phyloP scores from a whole-genome alignment of 257 asterid species.

The Penstemon barbatus region DNA sequence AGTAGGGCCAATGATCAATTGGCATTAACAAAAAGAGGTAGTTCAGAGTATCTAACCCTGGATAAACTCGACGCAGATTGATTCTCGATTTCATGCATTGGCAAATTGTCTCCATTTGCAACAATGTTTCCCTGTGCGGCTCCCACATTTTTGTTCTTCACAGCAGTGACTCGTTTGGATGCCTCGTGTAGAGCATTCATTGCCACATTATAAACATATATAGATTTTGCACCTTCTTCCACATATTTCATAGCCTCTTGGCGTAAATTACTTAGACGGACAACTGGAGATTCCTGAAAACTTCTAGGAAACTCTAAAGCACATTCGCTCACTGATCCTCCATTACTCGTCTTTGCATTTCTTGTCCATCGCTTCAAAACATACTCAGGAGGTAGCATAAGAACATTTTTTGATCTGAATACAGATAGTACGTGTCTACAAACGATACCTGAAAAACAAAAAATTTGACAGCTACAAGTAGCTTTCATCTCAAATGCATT shows the following conservation, averaged over 20 bases:
- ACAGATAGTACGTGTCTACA: constrained; percentile 86
- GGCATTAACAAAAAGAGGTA: constrained; percentile 13
- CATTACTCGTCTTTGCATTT: constrained; percentile 56
- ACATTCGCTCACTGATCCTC: constrained; percentile 36
- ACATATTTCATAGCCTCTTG: constrained; percentile 81
- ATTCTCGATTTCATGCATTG: constrained; percentile 33
- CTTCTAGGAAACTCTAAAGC: constrained; percentile 35
- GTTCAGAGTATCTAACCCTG: constrained; percentile 50
- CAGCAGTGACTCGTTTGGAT: constrained; percentile 55
- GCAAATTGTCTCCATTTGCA: constrained; percentile 51
- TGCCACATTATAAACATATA: constrained; percentile 71
- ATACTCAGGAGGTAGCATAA: constrained; percentile 68
- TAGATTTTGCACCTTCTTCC: constrained; percentile 90
- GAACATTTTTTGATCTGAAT: constrained; percentile 73
- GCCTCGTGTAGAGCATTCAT: constrained; percentile 77
- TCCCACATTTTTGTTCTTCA: constrained; percentile 49
- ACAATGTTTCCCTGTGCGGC: constrained; percentile 33
- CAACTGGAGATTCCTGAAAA: constrained; percentile 48
- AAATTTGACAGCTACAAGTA: constrained; percentile 73
- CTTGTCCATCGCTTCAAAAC: constrained; percentile 89
- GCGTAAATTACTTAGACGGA: constrained; percentile 57
- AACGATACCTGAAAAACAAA: constrained; percentile 74
- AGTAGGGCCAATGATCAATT: not conserved
- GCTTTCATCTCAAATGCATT: constrained; percentile 62
- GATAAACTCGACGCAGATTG: constrained; percentile 55